Evolutionary conservation across 805 yeast genomes (phyloP), one percentile per base, ranked within the genome.

Genomic region (Monosporozyma aquatica): DNA sequence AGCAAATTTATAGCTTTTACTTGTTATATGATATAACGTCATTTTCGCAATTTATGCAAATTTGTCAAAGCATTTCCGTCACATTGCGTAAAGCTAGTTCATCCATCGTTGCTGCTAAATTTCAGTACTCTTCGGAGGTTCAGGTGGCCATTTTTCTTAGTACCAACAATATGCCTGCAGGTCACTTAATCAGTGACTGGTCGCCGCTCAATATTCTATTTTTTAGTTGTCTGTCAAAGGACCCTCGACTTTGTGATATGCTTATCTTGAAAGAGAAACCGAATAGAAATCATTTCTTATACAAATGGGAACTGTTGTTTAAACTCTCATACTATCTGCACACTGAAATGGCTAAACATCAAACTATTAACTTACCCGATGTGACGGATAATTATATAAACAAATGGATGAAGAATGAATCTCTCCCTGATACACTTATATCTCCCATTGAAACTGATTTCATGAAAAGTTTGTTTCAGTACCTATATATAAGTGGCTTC

Each of bases 301-400:
- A 51, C 17, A 44, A 41, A 6, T 56, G 59, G 18, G 66, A 61
- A 34, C 41, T 54, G 0, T 50, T 68, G 34, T 53, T 68, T 2
- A 65, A 57, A 45, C 43, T 63, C 3, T 54, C 55, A 13, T 68
- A 62, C 46, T 59, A 56, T 23, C 47, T 68, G 7, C 53, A 62
- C 13, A 37, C 57, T 10, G 71, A 67, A 44, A 54, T 60, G 49
- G 59, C 52, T 22, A 47, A 60, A 10, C 60, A 58, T 34, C 53
- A 63, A 4, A 55, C 58, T 10, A 20, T 41, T 3, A 66, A 67
- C 39, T 46, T 68, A 10, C 46, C 45, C 1, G 57, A 59, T 37
- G 59, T 68, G 15, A 40, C 63, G 1, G 49, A 53, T 9, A 45
- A 53, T n/a, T 67, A 64, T 41, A 43, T 55, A 8, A 50, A 47